Percentiles rank a stretch among this genome's conserved stretches.
Evolutionary conservation across 805 yeast genomes (phyloP).

Genomic region (Candida pseudofarinosa): DNA sequence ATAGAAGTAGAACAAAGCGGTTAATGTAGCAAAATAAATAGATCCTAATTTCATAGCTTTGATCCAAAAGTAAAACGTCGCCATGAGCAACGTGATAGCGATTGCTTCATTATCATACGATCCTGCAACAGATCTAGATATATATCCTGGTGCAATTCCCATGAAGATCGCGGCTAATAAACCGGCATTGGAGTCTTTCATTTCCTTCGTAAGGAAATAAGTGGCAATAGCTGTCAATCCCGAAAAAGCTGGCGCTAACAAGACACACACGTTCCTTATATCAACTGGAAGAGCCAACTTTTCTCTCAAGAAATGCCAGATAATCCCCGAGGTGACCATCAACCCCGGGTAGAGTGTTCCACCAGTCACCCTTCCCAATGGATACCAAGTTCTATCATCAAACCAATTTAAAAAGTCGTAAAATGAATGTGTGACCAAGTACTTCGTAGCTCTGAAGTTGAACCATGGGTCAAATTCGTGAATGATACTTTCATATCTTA

Average conservation of each 20-base stretch:
- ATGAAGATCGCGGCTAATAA: constrained; percentile 88
- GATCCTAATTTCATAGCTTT: constrained; percentile 91
- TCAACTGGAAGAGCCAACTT: constrained; percentile 78
- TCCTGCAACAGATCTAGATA: constrained; percentile 97
- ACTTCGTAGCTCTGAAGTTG: constrained; percentile 94
- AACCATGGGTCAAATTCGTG: constrained; percentile 98
- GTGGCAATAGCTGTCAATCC: constrained; percentile 90
- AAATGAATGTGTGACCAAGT: constrained; percentile 76
- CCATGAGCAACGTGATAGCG: constrained; percentile 93
- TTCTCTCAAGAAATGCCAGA: constrained; percentile 67
- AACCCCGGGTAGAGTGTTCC: constrained; percentile 97
- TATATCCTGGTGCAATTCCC: constrained; percentile 98
- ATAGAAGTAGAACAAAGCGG: constrained; percentile 90
- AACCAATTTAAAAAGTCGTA: constrained; percentile 97
- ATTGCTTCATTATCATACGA: constrained; percentile 98
- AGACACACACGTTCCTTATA: constrained; percentile 91
- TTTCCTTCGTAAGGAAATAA: constrained; percentile 80
- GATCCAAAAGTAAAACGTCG: constrained; percentile 94
- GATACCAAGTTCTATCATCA: constrained; percentile 98
- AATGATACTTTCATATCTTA: constrained; percentile 91
- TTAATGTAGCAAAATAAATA: constrained; percentile 72
- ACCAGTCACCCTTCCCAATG: constrained; percentile 97
- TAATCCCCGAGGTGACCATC: constrained; percentile 94
- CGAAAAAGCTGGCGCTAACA: constrained; percentile 94
- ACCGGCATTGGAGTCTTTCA: constrained; percentile 88